Conservation (phyloP, 768 basidiomycete species). For the Russula olivacea region DNA sequence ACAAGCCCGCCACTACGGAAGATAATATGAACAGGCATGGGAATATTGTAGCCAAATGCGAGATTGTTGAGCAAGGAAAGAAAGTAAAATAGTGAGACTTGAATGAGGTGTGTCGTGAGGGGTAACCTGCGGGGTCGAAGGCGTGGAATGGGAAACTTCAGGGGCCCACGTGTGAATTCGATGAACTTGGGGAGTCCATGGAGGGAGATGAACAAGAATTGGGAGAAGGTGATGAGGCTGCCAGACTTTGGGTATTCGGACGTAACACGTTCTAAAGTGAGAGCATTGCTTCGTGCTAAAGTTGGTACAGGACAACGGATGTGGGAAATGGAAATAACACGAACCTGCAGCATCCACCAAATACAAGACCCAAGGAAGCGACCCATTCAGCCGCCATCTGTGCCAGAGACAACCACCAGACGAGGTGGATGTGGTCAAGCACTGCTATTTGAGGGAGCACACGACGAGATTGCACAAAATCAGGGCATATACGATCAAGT, state of each 20-base stretch:
- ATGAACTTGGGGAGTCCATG: constrained; percentile 65
- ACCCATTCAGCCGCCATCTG: constrained; percentile 42
- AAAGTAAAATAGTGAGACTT: constrained; percentile 75
- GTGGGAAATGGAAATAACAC: constrained; percentile 19
- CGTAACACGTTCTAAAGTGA: constrained; percentile 70
- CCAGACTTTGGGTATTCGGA: constrained; percentile 64
- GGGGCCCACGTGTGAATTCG: constrained; percentile 19
- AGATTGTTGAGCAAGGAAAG: constrained; percentile 83
- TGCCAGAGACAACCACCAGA: not conserved
- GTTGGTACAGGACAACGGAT: not conserved
- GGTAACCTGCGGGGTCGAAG: constrained; percentile 65
- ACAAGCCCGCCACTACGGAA: constrained; percentile 86
- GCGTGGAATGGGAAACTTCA: constrained; percentile 35
- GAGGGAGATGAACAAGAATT: constrained; percentile 73
- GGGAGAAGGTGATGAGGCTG: constrained; percentile 80
- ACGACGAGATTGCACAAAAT: not conserved
- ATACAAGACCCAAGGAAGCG: constrained; percentile 64
- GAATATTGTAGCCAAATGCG: constrained; percentile 82
- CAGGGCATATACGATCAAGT: not conserved
- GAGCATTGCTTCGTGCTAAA: constrained; percentile 53
- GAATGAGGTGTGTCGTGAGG: constrained; percentile 62
- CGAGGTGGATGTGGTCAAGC: not conserved
- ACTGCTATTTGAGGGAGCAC: not conserved
- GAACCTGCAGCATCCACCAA: constrained; percentile 87
- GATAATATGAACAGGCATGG: constrained; percentile 91